Percentiles rank a stretch among this genome's conserved stretches.
Evolutionary conservation across 2,329 filamentous ascomycete genomes (phyloP).

Genomic region (Aspergillus flavus): DNA sequence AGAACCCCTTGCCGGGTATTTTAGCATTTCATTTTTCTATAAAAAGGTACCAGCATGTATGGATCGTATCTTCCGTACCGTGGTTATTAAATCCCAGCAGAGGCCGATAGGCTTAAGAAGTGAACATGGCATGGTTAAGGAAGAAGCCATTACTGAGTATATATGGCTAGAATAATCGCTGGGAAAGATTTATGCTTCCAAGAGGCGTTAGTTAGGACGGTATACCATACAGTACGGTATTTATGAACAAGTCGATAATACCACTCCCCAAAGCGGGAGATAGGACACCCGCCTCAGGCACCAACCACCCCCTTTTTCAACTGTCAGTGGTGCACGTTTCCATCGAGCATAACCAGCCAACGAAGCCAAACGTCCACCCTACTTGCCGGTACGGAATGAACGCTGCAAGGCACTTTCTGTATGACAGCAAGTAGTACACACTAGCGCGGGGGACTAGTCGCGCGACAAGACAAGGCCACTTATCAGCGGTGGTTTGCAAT

Average conservation of each 20-base stretch:
- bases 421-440: constrained; percentile 1
- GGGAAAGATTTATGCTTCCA: background rate
- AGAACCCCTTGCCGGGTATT: background rate
- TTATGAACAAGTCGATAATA: background rate
- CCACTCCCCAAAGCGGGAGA: background rate
- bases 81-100: background rate
- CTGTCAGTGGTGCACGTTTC: background rate
- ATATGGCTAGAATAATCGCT: background rate
- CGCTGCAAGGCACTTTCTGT: background rate
- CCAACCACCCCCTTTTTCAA: background rate
- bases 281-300: background rate
- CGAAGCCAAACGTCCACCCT: background rate
- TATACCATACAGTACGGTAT: background rate
- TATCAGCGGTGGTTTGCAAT: background rate
- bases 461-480: background rate
- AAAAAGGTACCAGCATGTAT: background rate
- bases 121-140: background rate
- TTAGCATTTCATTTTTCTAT: background rate
- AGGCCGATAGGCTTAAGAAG: background rate
- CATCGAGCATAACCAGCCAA: background rate
- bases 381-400: background rate
- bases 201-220: background rate
- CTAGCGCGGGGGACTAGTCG: background rate
- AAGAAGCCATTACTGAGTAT: background rate
- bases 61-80: background rate